Evolutionary conservation across 306 rosid species (phyloP).

Genomic region (Nissolia schottii): DNA sequence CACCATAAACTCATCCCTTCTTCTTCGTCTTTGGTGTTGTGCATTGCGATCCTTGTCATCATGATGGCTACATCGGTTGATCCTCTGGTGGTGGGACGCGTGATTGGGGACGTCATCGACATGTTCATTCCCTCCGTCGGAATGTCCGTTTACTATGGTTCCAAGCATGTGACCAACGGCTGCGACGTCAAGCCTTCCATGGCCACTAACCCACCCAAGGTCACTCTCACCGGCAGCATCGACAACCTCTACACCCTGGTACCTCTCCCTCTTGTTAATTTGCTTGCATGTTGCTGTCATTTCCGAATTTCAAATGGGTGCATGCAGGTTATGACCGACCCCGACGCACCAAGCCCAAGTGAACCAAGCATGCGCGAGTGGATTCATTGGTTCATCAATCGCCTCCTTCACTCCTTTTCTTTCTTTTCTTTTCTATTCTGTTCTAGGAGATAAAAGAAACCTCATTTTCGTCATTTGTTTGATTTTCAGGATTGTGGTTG

Average conservation of each 20-base stretch:
- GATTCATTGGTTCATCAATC: slow-evolving; percentile 61
- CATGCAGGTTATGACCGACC: slow-evolving; percentile 87
- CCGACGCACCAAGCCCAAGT: slow-evolving; percentile 95
- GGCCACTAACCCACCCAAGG: slow-evolving; percentile 52
- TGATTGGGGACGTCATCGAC: slow-evolving; percentile 86
- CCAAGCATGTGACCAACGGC: slow-evolving; percentile 80
- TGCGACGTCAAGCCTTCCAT: slow-evolving; percentile 79
- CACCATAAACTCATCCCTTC: neutral
- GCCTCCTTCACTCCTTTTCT: neutral
- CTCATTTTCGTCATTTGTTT: too few relatives aligned
- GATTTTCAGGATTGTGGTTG: slow-evolving; percentile 56
- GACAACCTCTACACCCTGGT: slow-evolving; percentile 77
- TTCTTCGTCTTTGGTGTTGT: neutral
- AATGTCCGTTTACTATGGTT: slow-evolving; percentile 70
- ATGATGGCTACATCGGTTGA: slow-evolving; percentile 69
- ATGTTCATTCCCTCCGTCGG: slow-evolving; percentile 59
- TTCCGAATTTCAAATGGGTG: neutral
- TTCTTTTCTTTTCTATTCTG: neutral
- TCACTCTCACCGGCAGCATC: slow-evolving; percentile 46
- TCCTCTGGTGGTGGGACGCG: slow-evolving; percentile 80
- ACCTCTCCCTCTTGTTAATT: too few relatives aligned
- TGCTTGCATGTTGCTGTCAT: slow-evolving; percentile 25
- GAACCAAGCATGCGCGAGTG: slow-evolving; percentile 88
- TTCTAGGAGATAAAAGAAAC: too few relatives aligned
- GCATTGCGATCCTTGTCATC: neutral